These are phyloP conservation scores for Coniochaeta sp. DNA, from an alignment of 2,329 filamentous ascomycete species.

Conservation along the genomic window DNA sequence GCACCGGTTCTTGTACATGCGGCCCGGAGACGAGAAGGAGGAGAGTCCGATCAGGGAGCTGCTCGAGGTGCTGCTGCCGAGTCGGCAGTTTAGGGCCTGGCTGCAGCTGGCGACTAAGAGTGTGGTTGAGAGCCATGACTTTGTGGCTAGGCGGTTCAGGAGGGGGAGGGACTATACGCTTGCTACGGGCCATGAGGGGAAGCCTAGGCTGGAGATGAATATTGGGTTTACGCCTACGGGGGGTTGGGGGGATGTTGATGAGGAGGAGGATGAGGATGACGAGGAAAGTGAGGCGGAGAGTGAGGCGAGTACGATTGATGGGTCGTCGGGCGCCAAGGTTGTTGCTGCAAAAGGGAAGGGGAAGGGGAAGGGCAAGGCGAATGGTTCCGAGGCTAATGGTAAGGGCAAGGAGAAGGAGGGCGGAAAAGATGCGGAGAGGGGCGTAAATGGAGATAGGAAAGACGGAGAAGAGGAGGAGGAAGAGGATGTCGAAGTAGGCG, in stretches of 20 bases:
- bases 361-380: conserved; percentile 17
- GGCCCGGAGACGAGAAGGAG: conserved; percentile 36
- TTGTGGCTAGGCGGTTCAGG: conserved; percentile 82
- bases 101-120: conserved; percentile 75
- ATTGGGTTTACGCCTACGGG: conserved; percentile 76
- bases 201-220: conserved; percentile 78
- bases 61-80: conserved; percentile 75
- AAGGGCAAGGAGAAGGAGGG: conserved; percentile 19
- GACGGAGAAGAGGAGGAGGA: conserved; percentile 21
- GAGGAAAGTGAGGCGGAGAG: conserved; percentile 28
- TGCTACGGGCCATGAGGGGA: conserved; percentile 72
- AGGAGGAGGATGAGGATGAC: conserved; percentile 38
- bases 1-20: conserved; percentile 82
- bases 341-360: conserved; percentile 14
- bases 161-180: conserved; percentile 86
- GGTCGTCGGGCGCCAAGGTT: conserved; percentile 6
- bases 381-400: conserved; percentile 10
- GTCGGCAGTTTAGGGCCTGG: conserved; percentile 82
- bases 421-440: conserved; percentile 14
- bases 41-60: conserved; percentile 65
- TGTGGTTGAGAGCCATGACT: conserved; percentile 62
- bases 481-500: conserved; percentile 54
- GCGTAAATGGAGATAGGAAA: conserved; percentile 16
- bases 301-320: conserved; percentile 10
- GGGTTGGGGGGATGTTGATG: conserved; percentile 73